Percentiles rank a stretch among this genome's conserved stretches.
These are phyloP conservation scores for Exophiala sp. DNA, from an alignment of 2,329 filamentous ascomycete species.

Conservation along the genomic window DNA sequence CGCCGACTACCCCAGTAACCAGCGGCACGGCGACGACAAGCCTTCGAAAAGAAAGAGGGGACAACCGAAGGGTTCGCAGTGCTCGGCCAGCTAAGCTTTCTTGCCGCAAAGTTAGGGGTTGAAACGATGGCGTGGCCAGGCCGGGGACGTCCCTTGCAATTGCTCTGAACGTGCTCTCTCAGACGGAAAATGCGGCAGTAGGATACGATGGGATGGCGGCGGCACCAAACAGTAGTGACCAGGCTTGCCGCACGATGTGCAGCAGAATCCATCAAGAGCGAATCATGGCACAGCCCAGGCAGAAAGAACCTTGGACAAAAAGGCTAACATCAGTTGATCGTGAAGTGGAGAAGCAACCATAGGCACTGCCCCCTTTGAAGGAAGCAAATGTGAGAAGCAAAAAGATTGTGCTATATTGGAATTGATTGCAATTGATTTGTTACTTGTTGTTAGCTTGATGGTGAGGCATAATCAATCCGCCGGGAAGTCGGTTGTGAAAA, in stretches of 20 bases:
- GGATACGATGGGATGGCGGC: background rate
- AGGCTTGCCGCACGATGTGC: background rate
- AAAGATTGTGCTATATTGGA: too few relatives aligned
- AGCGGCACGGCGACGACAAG: too few relatives aligned
- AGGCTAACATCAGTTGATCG: background rate
- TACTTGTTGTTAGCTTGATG: too few relatives aligned
- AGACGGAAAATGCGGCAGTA: conserved; percentile 1
- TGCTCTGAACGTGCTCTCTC: background rate
- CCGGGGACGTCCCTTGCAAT: background rate
- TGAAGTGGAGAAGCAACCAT: background rate
- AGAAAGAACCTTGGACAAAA: background rate
- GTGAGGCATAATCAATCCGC: too few relatives aligned
- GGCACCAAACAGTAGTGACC: background rate
- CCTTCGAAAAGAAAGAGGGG: too few relatives aligned
- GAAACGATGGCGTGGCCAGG: background rate
- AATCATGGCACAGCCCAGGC: conserved; percentile 5
- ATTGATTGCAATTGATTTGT: too few relatives aligned
- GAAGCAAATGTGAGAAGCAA: background rate
- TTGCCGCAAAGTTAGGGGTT: background rate
- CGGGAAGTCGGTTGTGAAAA: too few relatives aligned
- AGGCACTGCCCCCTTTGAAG: conserved; percentile 1
- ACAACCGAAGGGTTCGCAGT: too few relatives aligned
- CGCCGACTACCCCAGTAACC: too few relatives aligned
- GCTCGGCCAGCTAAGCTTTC: conserved; percentile 12
- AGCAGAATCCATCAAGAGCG: conserved; percentile 1